These are phyloP conservation scores for Biscogniauxia sp. DNA, from an alignment of 2,329 filamentous ascomycete species.

Conservation along the genomic window DNA sequence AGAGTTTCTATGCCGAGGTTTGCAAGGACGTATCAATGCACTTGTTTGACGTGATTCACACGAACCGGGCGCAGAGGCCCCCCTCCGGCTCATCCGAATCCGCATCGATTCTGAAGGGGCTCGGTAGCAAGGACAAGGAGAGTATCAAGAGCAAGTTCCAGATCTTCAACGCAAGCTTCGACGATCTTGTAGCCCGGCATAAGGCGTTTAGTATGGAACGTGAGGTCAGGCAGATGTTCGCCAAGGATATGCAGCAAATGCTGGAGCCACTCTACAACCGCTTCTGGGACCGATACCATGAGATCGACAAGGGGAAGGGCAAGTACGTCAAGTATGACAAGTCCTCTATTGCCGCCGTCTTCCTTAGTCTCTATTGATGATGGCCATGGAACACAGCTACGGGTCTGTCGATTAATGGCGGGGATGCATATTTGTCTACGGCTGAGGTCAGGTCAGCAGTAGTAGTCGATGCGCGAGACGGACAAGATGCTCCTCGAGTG, in stretches of 20 bases:
- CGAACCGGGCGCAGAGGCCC: constrained; percentile 70
- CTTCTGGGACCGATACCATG: constrained; percentile 97
- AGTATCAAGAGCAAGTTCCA: constrained; percentile 95
- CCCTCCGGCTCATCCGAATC: constrained; percentile 77
- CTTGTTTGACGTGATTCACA: constrained; percentile 89
- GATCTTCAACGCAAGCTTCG: constrained; percentile 85
- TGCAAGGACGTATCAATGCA: constrained; percentile 86
- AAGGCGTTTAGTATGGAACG: constrained; percentile 85
- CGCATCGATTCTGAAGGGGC: constrained; percentile 75
- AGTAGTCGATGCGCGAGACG: constrained; percentile 9
- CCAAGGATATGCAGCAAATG: constrained; percentile 82
- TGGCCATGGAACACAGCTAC: neutral
- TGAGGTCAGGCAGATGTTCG: constrained; percentile 78
- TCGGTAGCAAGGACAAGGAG: constrained; percentile 90
- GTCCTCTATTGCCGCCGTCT: constrained; percentile 67
- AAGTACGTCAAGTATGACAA: constrained; percentile 99
- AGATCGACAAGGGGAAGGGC: constrained; percentile 95
- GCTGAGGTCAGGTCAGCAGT: neutral
- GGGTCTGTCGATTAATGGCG: constrained; percentile 2
- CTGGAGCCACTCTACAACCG: constrained; percentile 91
- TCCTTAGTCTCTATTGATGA: constrained; percentile 48
- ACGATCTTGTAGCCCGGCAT: constrained; percentile 81
- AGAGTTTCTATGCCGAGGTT: constrained; percentile 75
- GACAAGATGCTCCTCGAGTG: constrained; percentile 9
- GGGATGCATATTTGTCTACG: neutral